Evolutionary conservation across 2,329 filamentous ascomycete species (phyloP), one percentile per base, ranked within the genome.

Genomic region (Westerdykella sp.): DNA sequence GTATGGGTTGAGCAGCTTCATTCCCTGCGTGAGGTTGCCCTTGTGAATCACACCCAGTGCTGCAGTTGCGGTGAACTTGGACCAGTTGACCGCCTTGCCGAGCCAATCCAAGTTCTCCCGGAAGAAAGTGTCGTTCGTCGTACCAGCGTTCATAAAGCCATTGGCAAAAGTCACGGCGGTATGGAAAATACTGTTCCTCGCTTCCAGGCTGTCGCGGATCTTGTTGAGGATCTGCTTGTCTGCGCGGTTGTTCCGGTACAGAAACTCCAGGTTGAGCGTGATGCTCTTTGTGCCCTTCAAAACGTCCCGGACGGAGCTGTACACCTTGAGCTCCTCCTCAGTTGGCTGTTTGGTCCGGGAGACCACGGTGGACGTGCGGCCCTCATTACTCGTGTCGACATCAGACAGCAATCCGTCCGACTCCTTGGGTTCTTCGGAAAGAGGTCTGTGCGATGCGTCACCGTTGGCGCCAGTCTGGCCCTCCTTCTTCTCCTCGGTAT

Each of bases 21-120:
- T 83, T 1, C 90, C 93, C 61, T 98, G 91, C 18, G 85, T 86
- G 46, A 98, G 76, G 67, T 98, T 98, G 43, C 93, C 93, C 37
- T 89, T 85, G 68, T 98, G 93, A 50, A 98, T 96, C 40, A 97
- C 93, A 67, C 93, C 93, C 5, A 98, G 75, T 6, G 93, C 93
- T 44, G 93, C 93, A 4, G 93, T 98, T 12, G 93, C 93, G 1
- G 93, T 96, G 66, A 98, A 98, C 67, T 98, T 98, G 48, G 90
- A 96, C 93, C 93, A 98, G 73, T 98, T 98, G 38, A 97, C 89
- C 21, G 93, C 93, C 74, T 97, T 98, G 47, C 91, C 90, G 3
- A 98, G 73, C 93, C 93, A 98, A 54, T 98, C 93, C 18, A 98
- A 72, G 64, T 98, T 98, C 62, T 97, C 89, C 6, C 94, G 81